Conservation (phyloP, 2,329 filamentous ascomycete genomes). For the Fusarium nematophilum region DNA sequence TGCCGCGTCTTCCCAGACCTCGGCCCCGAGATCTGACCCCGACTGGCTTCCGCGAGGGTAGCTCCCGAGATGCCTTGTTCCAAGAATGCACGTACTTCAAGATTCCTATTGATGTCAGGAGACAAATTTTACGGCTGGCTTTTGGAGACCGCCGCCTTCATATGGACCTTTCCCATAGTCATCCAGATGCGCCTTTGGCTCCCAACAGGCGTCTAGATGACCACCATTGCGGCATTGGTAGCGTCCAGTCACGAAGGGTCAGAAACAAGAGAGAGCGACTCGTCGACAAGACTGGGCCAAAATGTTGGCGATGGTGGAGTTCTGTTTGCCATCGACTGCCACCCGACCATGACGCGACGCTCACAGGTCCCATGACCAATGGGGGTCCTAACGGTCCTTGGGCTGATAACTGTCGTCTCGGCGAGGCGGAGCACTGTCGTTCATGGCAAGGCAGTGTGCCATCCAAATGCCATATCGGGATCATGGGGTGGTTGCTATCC, state of each 20-base stretch:
- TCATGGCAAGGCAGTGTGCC: too few relatives aligned
- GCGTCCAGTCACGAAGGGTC: too few relatives aligned
- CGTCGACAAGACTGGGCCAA: background rate
- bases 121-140: background rate
- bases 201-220: too few relatives aligned
- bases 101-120: background rate
- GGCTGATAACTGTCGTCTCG: constrained; percentile 1
- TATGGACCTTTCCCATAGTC: background rate
- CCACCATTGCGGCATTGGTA: too few relatives aligned
- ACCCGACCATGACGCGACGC: too few relatives aligned
- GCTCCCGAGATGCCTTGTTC: background rate
- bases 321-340: background rate
- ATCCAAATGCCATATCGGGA: too few relatives aligned
- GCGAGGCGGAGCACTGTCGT: too few relatives aligned
- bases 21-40: background rate
- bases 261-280: background rate
- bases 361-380: background rate
- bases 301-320: constrained; percentile 1
- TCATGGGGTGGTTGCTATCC: background rate
- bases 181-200: too few relatives aligned
- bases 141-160: background rate
- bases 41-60: background rate
- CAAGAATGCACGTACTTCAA: background rate
- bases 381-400: background rate
- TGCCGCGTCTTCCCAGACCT: background rate